A percentile compares a stretch with the other conserved stretches of the same genome.
Evolutionary conservation across 2,329 filamentous ascomycete species (phyloP).

Genomic region (Rutstroemia sydowiana): DNA sequence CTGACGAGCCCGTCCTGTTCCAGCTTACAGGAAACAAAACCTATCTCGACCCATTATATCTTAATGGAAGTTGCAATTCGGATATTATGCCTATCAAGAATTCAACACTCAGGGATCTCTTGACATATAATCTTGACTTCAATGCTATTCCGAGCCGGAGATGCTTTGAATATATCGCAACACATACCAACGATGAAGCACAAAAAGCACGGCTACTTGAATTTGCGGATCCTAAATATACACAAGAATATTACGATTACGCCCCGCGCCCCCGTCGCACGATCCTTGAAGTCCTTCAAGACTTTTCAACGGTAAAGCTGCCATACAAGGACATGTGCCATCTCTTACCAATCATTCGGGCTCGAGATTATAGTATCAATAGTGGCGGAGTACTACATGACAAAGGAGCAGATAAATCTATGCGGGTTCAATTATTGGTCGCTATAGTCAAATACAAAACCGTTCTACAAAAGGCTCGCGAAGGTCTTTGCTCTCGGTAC

Average conservation of each 20-base stretch:
- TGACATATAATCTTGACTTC: conserved; percentile 81
- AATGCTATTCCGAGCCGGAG: conserved; percentile 80
- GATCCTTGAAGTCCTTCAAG: conserved; percentile 85
- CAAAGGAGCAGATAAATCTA: conserved; percentile 24
- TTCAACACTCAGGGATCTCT: conserved; percentile 59
- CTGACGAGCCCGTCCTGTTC: conserved; percentile 61
- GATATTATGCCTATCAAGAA: conserved; percentile 25
- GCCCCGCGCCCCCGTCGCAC: conserved; percentile 83
- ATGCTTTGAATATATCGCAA: conserved; percentile 73
- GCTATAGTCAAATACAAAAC: conserved; percentile 90
- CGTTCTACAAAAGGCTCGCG: conserved; percentile 72
- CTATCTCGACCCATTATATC: conserved; percentile 26
- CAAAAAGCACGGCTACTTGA: conserved; percentile 79
- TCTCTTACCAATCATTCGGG: conserved; percentile 74
- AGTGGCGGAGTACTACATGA: conserved; percentile 49
- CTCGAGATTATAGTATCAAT: conserved; percentile 89
- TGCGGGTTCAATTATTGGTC: conserved; percentile 63
- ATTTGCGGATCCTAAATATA: conserved; percentile 69
- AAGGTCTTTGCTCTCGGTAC: conserved; percentile 88
- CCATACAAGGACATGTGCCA: conserved; percentile 66
- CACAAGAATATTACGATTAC: conserved; percentile 94
- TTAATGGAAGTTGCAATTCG: too few relatives aligned
- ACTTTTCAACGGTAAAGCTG: conserved; percentile 78
- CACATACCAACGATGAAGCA: conserved; percentile 63
- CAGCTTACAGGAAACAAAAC: conserved; percentile 25